Evolutionary conservation across 148 eudicot genomes (phyloP).

Genomic region (Chenopodium quinoa): DNA sequence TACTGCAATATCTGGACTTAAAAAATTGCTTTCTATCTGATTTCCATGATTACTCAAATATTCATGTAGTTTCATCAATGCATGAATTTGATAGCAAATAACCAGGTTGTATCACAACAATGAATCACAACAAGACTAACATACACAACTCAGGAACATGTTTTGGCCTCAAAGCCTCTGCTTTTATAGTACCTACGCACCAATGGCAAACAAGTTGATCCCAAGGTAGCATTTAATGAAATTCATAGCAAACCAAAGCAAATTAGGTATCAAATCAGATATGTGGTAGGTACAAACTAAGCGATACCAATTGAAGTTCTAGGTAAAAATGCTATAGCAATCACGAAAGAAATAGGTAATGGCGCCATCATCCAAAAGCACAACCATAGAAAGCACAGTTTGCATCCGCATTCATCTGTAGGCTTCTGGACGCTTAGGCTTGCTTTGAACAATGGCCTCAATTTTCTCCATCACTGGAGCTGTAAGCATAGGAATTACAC

Average conservation of each 20-base stretch:
- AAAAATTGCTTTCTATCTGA: neutral
- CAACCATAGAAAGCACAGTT: neutral
- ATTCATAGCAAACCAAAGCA: neutral
- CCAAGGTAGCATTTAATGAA: neutral
- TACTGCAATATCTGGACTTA: no score
- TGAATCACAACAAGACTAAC: neutral
- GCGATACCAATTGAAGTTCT: neutral
- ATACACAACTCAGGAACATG: neutral
- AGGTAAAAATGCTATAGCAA: neutral
- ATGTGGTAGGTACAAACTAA: neutral
- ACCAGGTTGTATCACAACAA: neutral
- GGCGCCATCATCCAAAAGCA: neutral
- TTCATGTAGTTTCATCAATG: neutral
- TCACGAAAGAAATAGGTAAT: neutral
- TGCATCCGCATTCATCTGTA: conserved; percentile 43
- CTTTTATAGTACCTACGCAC: neutral
- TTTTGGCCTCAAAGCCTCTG: neutral
- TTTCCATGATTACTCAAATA: neutral
- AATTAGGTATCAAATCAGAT: neutral
- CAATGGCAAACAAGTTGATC: neutral
- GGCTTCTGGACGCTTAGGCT: conserved; percentile 84
- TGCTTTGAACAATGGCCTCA: conserved; percentile 84
- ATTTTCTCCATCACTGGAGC: conserved; percentile 74
- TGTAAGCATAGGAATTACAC: conserved; percentile 74
- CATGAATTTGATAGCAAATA: neutral